Conservation (phyloP, 768 basidiomycete species). For the Leucosporidium scottii region DNA sequence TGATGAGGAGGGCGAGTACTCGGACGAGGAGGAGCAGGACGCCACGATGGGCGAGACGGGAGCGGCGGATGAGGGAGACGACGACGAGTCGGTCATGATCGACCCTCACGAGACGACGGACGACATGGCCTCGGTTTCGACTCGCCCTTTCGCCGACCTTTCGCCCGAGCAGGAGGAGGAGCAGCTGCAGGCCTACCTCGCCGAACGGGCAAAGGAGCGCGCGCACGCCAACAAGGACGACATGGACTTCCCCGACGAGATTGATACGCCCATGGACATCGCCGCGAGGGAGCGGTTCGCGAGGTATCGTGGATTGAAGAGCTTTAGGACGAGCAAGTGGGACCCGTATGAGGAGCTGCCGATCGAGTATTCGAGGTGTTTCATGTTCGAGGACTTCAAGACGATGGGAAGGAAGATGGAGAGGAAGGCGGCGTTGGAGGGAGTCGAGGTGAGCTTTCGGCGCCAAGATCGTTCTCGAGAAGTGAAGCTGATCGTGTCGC, state of each 20-base stretch:
- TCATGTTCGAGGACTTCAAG: slow-evolving; percentile 92
- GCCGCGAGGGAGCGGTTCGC: slow-evolving; percentile 77
- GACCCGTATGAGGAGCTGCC: slow-evolving; percentile 95
- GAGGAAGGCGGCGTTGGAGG: slow-evolving; percentile 60
- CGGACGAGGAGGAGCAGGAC: slow-evolving; percentile 42
- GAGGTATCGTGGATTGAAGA: slow-evolving; percentile 80
- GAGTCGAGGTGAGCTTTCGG: slow-evolving; percentile 56
- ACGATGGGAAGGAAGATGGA: slow-evolving; percentile 65
- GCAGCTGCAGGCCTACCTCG: slow-evolving; percentile 51
- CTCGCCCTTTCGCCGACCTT: slow-evolving; percentile 53
- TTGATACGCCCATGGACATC: slow-evolving; percentile 83
- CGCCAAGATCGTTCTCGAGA: not conserved
- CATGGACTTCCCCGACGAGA: slow-evolving; percentile 85
- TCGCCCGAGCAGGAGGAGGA: slow-evolving; percentile 75
- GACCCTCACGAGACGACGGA: slow-evolving; percentile 53
- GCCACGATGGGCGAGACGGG: slow-evolving; percentile 42
- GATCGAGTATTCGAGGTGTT: slow-evolving; percentile 85
- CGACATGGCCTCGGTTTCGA: slow-evolving; percentile 40
- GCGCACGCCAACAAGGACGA: slow-evolving; percentile 73
- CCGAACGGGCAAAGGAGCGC: slow-evolving; percentile 43
- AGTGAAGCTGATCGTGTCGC: not conserved
- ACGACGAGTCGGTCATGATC: slow-evolving; percentile 49
- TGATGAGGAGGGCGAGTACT: slow-evolving; percentile 50
- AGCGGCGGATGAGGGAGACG: slow-evolving; percentile 55
- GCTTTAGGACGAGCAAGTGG: slow-evolving; percentile 94